Evolutionary conservation across 2,329 filamentous ascomycete species (phyloP).

Genomic region (Beauveria pseudobassiana): DNA sequence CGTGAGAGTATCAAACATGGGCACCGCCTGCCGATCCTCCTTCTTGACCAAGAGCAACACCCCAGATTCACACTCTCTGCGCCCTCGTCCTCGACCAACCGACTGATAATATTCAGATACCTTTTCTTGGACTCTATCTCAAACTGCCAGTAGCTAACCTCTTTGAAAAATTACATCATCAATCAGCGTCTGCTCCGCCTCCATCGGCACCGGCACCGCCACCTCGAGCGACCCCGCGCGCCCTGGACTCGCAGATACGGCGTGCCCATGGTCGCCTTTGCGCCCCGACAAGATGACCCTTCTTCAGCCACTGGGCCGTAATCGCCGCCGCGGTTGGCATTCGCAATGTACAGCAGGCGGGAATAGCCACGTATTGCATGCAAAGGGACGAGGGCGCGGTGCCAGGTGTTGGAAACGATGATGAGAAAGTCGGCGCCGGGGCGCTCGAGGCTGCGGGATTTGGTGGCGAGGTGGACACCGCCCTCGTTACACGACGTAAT

Average conservation of each 20-base stretch:
- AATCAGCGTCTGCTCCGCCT: slow-evolving; percentile 11
- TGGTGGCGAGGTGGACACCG: not conserved
- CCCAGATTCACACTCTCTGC: slow-evolving; percentile 13
- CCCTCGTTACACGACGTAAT: not conserved
- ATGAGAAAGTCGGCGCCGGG: slow-evolving; percentile 15
- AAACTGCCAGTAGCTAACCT: slow-evolving; percentile 10
- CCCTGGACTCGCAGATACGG: slow-evolving; percentile 9
- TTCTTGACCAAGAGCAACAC: slow-evolving; percentile 14
- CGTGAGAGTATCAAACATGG: slow-evolving; percentile 14
- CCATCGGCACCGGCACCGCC: slow-evolving; percentile 14
- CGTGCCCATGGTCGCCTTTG: slow-evolving; percentile 14
- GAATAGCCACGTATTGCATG: slow-evolving; percentile 16
- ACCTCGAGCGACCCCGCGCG: slow-evolving; percentile 8
- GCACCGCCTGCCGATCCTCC: slow-evolving; percentile 9
- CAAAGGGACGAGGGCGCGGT: slow-evolving; percentile 17
- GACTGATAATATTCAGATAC: slow-evolving; percentile 12
- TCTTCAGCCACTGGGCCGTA: not conserved
- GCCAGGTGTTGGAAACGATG: slow-evolving; percentile 14
- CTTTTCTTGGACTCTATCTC: not conserved
- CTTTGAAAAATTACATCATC: slow-evolving; percentile 13
- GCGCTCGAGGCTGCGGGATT: slow-evolving; percentile 13
- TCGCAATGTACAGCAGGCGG: slow-evolving; percentile 14
- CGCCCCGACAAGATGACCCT: slow-evolving; percentile 11
- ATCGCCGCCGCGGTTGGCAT: slow-evolving; percentile 11
- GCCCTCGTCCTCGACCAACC: slow-evolving; percentile 10